Evolutionary conservation across 2,329 filamentous ascomycete species (phyloP), one percentile per base, ranked within the genome.

Genomic region (Alternaria conjuncta): DNA sequence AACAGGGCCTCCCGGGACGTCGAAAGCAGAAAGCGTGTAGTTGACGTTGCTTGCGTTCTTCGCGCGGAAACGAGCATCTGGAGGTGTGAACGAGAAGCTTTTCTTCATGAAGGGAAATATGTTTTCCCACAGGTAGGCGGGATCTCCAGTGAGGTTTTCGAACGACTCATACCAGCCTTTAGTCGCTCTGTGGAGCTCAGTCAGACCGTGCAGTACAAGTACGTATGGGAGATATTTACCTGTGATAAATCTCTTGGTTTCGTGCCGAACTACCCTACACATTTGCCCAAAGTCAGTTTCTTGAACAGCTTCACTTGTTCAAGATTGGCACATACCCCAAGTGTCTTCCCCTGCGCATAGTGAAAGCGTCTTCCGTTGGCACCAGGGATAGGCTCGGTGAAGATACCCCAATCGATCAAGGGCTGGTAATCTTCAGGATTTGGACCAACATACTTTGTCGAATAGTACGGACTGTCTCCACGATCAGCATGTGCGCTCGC

Each of bases 401-500:
- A 53, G 36, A 75, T 69, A 2, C 60, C 66, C 73, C 74, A 78
- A 28, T 77, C 75, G 18, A 76, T 67, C 6, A 73, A 61, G 2
- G 75, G 73, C 55, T 76, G 69, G 43, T 61, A 69, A 23, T 78
- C 71, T 12, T 57, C 60, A 3, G 61, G 58, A 23, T 54, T 61
- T 2, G 57, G 53, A 49, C 61, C 55, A 26, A 65, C 36, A 57
- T 67, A 65, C 60, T 59, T 60, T 9, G 63, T 65, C 18, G 63
- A 63, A 20, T 65, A 65, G 30, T 63, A 65, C 9, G 63, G 63
- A 25, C 63, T 71, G 43, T n/a, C 7, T 15, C 15, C 6, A 41
- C 26, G 3, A 5, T 61, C 18, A 61, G n/a, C 10, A 58, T n/a
- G 5, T 20, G 25, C 5, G 8, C 20, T 9, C n/a, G 4, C 2